phyloP scores from a whole-genome alignment of 495 filamentous ascomycete species.

The Aeminium ludgeri region DNA sequence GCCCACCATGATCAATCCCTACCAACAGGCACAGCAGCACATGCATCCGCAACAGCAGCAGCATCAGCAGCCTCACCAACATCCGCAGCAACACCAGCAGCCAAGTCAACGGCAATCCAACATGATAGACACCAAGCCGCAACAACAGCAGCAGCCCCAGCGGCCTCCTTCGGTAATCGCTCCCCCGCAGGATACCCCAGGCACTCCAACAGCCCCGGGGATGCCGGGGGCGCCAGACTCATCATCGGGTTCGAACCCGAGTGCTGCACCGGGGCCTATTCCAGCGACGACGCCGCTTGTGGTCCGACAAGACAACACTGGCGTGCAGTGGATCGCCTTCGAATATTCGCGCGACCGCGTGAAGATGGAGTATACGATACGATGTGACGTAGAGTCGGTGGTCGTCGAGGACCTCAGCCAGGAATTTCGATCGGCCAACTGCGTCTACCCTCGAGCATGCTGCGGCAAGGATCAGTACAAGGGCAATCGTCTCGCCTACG shows the following conservation, averaged over 20 bases:
- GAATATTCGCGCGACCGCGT: conserved; percentile 95
- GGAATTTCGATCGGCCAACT: conserved; percentile 95
- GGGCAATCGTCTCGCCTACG: conserved; percentile 85
- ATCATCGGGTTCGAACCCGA: conserved; percentile 46
- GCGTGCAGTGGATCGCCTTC: conserved; percentile 97
- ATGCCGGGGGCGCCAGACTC: conserved; percentile 11
- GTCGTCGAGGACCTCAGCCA: conserved; percentile 66
- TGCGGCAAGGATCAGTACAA: conserved; percentile 90
- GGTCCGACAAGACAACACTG: conserved; percentile 87
- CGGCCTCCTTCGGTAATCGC: conserved; percentile 39
- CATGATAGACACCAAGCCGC: conserved; percentile 31
- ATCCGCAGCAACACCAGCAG: conserved; percentile 26
- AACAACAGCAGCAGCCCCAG: conserved; percentile 32
- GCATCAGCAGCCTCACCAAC: conserved; percentile 13
- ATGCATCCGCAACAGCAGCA: conserved; percentile 35
- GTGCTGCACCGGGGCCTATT: conserved; percentile 91
- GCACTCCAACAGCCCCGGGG: conserved; percentile 32
- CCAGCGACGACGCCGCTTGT: conserved; percentile 94
- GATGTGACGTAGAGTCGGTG: conserved; percentile 94
- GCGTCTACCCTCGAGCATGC: conserved; percentile 91
- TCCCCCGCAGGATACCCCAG: conserved; percentile 26
- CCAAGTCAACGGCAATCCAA: conserved; percentile 24
- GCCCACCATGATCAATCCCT: conserved; percentile 50
- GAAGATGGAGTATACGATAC: conserved; percentile 99
- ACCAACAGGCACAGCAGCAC: conserved; percentile 40